Evolutionary conservation across 441 rosid species (phyloP).

Genomic region (Gossypium trilobum): DNA sequence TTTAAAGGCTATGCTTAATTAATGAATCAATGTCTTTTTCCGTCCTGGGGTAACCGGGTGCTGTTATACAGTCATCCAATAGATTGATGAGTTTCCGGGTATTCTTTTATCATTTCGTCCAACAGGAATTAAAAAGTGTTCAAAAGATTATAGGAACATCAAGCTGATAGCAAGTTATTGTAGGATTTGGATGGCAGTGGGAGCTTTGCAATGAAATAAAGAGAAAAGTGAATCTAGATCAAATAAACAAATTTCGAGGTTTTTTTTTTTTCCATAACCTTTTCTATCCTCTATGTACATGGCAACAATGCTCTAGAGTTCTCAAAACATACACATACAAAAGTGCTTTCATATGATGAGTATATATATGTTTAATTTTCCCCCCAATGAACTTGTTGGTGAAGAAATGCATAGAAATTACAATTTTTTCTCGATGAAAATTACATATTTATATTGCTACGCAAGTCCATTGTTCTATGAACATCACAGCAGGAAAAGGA

Average conservation of each 20-base stretch:
- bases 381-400: background rate
- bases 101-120: too few species aligned
- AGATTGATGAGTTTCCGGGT: background rate
- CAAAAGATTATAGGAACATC: background rate
- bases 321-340: background rate
- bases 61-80: background rate
- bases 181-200: constrained; percentile 4
- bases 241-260: background rate
- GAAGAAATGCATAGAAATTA: background rate
- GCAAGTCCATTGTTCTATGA: background rate
- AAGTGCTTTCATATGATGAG: background rate
- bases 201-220: background rate
- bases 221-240: background rate
- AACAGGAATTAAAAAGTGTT: background rate
- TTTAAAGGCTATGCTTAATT: background rate
- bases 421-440: background rate
- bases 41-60: background rate
- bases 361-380: background rate
- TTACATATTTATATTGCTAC: background rate
- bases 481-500: background rate
- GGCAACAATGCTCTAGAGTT: background rate
- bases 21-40: background rate
- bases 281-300: background rate
- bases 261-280: background rate
- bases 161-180: constrained; percentile 1